Evolutionary conservation across 2,329 filamentous ascomycete genomes (phyloP), one percentile per base, ranked within the genome.

Genomic region (Penicillium sumatraense): DNA sequence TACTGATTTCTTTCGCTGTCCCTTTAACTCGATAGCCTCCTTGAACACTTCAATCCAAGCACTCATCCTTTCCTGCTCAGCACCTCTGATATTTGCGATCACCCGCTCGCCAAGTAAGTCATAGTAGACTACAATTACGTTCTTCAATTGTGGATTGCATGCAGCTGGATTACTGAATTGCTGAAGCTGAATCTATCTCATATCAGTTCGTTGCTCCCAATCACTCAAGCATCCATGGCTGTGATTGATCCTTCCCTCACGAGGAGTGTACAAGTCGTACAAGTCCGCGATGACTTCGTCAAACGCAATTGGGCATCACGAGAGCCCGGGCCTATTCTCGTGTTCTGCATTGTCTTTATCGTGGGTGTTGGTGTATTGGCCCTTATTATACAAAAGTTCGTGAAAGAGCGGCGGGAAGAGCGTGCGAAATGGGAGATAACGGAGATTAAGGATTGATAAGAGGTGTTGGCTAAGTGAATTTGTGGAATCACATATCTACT

Each of bases 341-440:
- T 41, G 21, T 41, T 41, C n/a, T 41, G 38, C 38, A 41, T 41
- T 41, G 38, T 41, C 21, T 41, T 41, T 41, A 23, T 41, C 20
- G 38, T 41, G 38, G 38, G 38, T 24, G 38, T 41, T 41, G 2
- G 6, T 23, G n/a, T 41, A 13, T 13, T 41, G 6, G 38, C 38
- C 38, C 38, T 41, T 41, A 41, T 41, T 41, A 41, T 41, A 24
- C 38, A 41, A 24, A 41, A 41, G 11, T 41, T 13, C 21, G 18
- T 41, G 20, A 41, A 41, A 13, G 20, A 41, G 23, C 38, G 38
- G 5, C 38, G 38, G 21, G 38, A 24, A 24, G 38, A 41, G 21
- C 38, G 38, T 21, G 38, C 38, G 38, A 41, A 41, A 41, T 41
- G 38, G 38, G 38, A 41, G 21, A 41, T 41, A 1, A 41, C 38